Percentiles rank a stretch among this genome's conserved stretches.
Conservation (phyloP, 371 early-diverging fungal genomes). For the Mucor irregularis region DNA sequence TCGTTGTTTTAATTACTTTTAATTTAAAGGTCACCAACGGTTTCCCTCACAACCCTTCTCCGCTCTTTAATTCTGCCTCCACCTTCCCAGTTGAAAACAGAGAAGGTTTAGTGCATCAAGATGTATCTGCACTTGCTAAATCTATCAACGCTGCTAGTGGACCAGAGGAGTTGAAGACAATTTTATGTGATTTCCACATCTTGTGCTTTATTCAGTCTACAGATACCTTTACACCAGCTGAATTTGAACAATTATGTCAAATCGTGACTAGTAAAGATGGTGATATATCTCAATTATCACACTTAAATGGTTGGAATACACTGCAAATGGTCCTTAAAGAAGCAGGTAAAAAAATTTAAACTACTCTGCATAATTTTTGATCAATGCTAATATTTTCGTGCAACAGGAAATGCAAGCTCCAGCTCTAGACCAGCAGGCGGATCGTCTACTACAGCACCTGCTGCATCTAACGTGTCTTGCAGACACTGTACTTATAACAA, state of each 20-base stretch:
- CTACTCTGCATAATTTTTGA: not conserved
- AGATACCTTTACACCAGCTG: constrained; percentile 51
- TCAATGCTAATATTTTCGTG: not conserved
- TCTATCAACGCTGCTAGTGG: constrained; percentile 43
- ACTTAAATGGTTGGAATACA: constrained; percentile 79
- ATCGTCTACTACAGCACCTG: constrained; percentile 18
- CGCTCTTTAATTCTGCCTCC: constrained; percentile 65
- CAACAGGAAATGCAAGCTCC: constrained; percentile 12
- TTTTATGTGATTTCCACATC: constrained; percentile 83
- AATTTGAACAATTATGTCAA: constrained; percentile 57
- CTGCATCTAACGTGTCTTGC: constrained; percentile 74
- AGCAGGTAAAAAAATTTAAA: constrained; percentile 36
- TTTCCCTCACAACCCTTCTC: constrained; percentile 82
- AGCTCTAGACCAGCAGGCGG: constrained; percentile 1
- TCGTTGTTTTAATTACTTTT: not conserved
- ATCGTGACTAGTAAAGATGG: constrained; percentile 50
- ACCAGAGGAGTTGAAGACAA: constrained; percentile 36
- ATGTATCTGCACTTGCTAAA: constrained; percentile 51
- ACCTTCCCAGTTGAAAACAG: constrained; percentile 77
- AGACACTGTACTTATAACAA: constrained; percentile 94
- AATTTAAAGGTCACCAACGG: constrained; percentile 88
- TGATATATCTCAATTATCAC: constrained; percentile 44
- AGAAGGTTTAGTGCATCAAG: constrained; percentile 22
- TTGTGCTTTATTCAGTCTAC: constrained; percentile 66
- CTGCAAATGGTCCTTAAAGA: constrained; percentile 67